These are phyloP conservation scores for Tritrichomonas musculus DNA, from an alignment of 208 protist genomes.

Conservation along the genomic window DNA sequence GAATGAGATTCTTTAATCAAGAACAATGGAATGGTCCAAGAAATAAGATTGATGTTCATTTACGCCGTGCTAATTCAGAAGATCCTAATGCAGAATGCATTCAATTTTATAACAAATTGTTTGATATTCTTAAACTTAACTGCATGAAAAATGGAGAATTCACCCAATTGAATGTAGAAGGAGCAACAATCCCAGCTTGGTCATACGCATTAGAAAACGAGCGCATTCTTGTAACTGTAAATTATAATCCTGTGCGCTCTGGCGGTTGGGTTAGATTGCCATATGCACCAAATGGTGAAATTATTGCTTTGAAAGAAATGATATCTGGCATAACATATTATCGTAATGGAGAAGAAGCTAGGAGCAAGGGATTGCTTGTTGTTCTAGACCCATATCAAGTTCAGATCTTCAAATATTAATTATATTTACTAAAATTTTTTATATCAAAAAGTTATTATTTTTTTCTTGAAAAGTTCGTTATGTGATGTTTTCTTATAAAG, in stretches of 20 bases:
- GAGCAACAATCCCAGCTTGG: background rate
- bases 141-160: background rate
- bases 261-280: background rate
- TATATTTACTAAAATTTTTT: too few species aligned
- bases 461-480: too few species aligned
- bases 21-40: conserved; percentile 19
- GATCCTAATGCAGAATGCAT: background rate
- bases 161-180: background rate
- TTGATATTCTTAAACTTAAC: background rate
- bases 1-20: conserved; percentile 30
- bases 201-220: background rate
- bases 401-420: background rate
- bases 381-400: background rate
- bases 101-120: background rate
- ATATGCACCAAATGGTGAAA: background rate
- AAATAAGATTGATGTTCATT: conserved; percentile 38
- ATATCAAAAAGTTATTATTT: too few species aligned
- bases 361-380: background rate
- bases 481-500: too few species aligned
- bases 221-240: background rate
- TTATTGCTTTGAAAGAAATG: background rate
- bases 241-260: background rate
- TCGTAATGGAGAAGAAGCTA: background rate
- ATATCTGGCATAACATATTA: background rate
- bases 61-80: background rate